Evolutionary conservation across 2,329 filamentous ascomycete genomes (phyloP).

Genomic region (Alternaria gansuensis): DNA sequence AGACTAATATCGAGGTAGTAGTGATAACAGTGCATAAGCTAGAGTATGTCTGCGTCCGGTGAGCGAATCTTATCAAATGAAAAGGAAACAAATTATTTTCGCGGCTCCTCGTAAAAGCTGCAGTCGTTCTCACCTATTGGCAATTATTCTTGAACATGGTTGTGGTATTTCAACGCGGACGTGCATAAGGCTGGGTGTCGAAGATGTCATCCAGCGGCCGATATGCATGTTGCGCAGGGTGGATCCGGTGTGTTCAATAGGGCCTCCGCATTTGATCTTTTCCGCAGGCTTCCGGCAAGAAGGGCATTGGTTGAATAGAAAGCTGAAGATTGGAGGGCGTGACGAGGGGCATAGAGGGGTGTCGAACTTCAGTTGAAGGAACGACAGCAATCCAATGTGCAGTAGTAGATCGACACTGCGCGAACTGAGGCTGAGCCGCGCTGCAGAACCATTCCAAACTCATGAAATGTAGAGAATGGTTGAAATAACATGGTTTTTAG

Average conservation of each 20-base stretch:
- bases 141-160: not conserved
- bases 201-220: constrained; percentile 16
- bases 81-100: not conserved
- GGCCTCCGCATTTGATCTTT: constrained; percentile 6
- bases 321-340: constrained; percentile 16
- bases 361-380: constrained; percentile 6
- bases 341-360: constrained; percentile 22
- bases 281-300: constrained; percentile 9
- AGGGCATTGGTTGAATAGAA: constrained; percentile 16
- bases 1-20: not conserved
- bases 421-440: constrained; percentile 23
- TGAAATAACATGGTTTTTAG: not conserved
- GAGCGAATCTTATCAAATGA: not conserved
- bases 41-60: constrained; percentile 20
- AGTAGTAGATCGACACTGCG: constrained; percentile 25
- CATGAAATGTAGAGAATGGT: not conserved
- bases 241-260: constrained; percentile 29
- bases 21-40: not conserved
- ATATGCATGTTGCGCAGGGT: constrained; percentile 19
- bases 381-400: constrained; percentile 13
- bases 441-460: constrained; percentile 1
- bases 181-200: constrained; percentile 25
- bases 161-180: constrained; percentile 10
- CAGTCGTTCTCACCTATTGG: constrained; percentile 5
- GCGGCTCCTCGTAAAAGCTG: not conserved